These are phyloP conservation scores for Schoenoplectus tabernaemontani DNA, from an alignment of 202 grass and related monocot species.

Conservation along the genomic window DNA sequence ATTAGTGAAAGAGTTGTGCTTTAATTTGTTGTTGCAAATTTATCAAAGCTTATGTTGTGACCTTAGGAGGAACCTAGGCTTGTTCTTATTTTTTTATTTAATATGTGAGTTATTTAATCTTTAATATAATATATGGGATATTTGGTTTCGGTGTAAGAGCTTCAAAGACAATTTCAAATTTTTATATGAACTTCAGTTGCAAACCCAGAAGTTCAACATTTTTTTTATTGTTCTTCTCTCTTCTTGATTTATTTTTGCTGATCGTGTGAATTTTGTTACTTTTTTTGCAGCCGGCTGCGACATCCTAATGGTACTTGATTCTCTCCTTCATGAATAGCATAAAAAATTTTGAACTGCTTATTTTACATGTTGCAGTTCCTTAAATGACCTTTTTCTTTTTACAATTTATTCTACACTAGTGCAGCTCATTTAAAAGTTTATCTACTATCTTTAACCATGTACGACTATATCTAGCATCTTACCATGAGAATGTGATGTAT, in stretches of 20 bases:
- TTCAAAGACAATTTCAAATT: not conserved
- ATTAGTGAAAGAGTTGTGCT: not conserved
- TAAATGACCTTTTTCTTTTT: not conserved
- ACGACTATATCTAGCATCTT: too few species aligned
- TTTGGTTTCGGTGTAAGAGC: not conserved
- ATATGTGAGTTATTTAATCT: not conserved
- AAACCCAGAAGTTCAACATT: not conserved
- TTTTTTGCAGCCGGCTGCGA: slow-evolving; percentile 74
- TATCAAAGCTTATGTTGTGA: not conserved
- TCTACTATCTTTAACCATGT: not conserved
- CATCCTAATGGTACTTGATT: slow-evolving; percentile 91
- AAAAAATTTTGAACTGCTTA: not conserved
- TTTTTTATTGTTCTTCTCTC: not conserved
- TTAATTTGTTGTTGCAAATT: not conserved
- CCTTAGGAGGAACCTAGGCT: not conserved
- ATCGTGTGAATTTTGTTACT: slow-evolving; percentile 28
- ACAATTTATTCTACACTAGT: not conserved
- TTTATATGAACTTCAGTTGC: not conserved
- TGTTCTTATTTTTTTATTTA: not conserved
- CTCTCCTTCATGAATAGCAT: slow-evolving; percentile 18
- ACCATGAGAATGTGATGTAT: not conserved
- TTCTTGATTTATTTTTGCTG: slow-evolving; percentile 16
- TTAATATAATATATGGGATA: too few species aligned
- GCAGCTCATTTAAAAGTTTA: not conserved
- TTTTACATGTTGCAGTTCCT: not conserved